These are phyloP conservation scores for Penicillium pulvis DNA, from an alignment of 495 filamentous ascomycete species.

Conservation along the genomic window DNA sequence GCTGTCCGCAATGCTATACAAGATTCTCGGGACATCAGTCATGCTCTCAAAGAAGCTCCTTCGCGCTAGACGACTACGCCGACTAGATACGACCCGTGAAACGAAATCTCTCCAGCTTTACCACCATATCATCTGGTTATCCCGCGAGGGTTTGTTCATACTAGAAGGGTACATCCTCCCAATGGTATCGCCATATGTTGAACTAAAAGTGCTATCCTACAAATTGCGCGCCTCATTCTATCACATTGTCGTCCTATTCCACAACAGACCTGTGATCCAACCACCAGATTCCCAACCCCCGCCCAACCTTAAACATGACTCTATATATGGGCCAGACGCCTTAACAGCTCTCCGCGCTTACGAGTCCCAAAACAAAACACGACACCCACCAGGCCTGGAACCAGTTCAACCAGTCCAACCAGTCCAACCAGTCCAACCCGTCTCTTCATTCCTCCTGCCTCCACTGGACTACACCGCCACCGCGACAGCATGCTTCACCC, in stretches of 20 bases:
- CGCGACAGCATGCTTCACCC: constrained; percentile 77
- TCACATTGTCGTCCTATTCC: constrained; percentile 95
- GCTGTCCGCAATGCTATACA: constrained; percentile 80
- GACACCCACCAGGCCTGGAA: constrained; percentile 44
- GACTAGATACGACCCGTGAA: constrained; percentile 73
- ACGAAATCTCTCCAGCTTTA: constrained; percentile 80
- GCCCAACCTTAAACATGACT: constrained; percentile 27
- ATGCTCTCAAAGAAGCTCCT: constrained; percentile 84
- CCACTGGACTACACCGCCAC: constrained; percentile 80
- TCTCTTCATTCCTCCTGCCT: constrained; percentile 70
- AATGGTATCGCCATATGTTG: constrained; percentile 67
- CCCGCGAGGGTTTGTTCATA: constrained; percentile 85
- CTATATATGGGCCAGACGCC: constrained; percentile 31
- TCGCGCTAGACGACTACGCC: constrained; percentile 80
- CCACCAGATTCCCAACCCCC: constrained; percentile 43
- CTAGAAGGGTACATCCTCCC: constrained; percentile 86
- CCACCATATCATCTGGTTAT: constrained; percentile 93
- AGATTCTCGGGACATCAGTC: constrained; percentile 86
- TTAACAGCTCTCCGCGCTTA: constrained; percentile 12
- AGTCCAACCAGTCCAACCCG: constrained; percentile 38
- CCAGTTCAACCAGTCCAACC: constrained; percentile 52
- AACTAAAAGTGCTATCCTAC: constrained; percentile 82
- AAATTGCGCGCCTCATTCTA: constrained; percentile 94
- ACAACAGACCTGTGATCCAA: constrained; percentile 69
- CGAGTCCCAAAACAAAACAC: constrained; percentile 7